These are phyloP conservation scores for Lentinula aciculospora DNA, from an alignment of 768 basidiomycete species.

Conservation along the genomic window DNA sequence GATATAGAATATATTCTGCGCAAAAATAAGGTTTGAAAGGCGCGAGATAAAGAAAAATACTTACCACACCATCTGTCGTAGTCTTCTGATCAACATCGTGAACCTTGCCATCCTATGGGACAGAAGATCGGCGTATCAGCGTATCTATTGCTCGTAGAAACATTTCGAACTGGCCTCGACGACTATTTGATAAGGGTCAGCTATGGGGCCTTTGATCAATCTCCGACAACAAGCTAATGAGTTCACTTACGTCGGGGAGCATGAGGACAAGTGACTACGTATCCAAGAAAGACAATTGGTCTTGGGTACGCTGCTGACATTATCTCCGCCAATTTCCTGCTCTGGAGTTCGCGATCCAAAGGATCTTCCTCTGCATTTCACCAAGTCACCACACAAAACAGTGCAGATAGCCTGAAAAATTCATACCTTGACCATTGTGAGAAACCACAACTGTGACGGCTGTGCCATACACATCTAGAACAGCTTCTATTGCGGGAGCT, in stretches of 20 bases:
- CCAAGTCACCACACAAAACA: no score
- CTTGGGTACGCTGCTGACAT: conserved; percentile 65
- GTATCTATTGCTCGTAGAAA: no score
- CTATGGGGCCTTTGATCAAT: conserved; percentile 26
- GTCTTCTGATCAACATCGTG: conserved; percentile 79
- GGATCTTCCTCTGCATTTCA: conserved; percentile 69
- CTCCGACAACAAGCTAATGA: neutral
- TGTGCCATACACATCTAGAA: conserved; percentile 74
- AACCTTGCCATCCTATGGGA: conserved; percentile 53
- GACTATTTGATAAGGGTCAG: conserved; percentile 71
- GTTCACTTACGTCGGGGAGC: conserved; percentile 50
- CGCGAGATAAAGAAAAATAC: neutral
- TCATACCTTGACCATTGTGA: conserved; percentile 84
- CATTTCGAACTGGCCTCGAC: conserved; percentile 29
- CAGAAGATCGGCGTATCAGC: neutral
- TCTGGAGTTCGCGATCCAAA: conserved; percentile 84
- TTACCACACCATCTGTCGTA: conserved; percentile 63
- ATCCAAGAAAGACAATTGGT: conserved; percentile 78
- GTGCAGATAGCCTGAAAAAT: no score
- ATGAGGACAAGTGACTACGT: conserved; percentile 70
- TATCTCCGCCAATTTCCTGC: conserved; percentile 72
- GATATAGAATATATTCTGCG: conserved; percentile 81
- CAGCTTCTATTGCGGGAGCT: conserved; percentile 85
- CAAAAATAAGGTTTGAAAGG: neutral
- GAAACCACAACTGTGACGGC: conserved; percentile 79